phyloP scores from a whole-genome alignment of 495 filamentous ascomycete genomes.

The Trypethelium eluteriae region DNA sequence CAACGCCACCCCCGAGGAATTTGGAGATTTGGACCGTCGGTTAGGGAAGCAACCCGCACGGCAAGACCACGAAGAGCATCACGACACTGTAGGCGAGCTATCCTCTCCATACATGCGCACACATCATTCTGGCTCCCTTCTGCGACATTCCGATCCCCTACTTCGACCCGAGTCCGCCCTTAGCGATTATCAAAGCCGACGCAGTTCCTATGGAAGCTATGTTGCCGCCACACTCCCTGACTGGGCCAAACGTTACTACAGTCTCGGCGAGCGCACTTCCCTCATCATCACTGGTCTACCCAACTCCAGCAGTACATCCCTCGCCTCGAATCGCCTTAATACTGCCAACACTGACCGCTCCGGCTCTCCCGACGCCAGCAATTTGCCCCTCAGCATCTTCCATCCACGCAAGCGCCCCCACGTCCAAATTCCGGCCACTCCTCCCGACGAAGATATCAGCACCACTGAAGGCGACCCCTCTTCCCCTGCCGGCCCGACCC shows the following conservation, averaged over 20 bases:
- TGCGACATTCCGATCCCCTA: slow-evolving; percentile 2
- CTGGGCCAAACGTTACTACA: slow-evolving; percentile 23
- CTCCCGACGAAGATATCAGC: slow-evolving; percentile 8
- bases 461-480: not conserved
- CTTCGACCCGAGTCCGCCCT: slow-evolving; percentile 7
- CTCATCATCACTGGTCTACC: slow-evolving; percentile 4
- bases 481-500: not conserved
- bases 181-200: slow-evolving; percentile 20
- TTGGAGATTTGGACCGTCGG: slow-evolving; percentile 1
- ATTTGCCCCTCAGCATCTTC: slow-evolving; percentile 36
- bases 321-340: slow-evolving; percentile 22
- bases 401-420: slow-evolving; percentile 32
- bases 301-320: slow-evolving; percentile 4
- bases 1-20: slow-evolving; percentile 19
- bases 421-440: slow-evolving; percentile 11
- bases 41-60: slow-evolving; percentile 19
- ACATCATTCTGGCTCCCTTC: slow-evolving; percentile 28
- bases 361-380: slow-evolving; percentile 29
- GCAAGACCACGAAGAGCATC: slow-evolving; percentile 30
- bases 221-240: slow-evolving; percentile 19
- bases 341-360: slow-evolving; percentile 27
- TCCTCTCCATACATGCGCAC: slow-evolving; percentile 30
- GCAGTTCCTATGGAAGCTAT: slow-evolving; percentile 31
- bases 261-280: slow-evolving; percentile 30
- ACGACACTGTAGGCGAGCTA: slow-evolving; percentile 34